phyloP scores from a whole-genome alignment of 805 yeast genomes.

The Candida incommunis region DNA sequence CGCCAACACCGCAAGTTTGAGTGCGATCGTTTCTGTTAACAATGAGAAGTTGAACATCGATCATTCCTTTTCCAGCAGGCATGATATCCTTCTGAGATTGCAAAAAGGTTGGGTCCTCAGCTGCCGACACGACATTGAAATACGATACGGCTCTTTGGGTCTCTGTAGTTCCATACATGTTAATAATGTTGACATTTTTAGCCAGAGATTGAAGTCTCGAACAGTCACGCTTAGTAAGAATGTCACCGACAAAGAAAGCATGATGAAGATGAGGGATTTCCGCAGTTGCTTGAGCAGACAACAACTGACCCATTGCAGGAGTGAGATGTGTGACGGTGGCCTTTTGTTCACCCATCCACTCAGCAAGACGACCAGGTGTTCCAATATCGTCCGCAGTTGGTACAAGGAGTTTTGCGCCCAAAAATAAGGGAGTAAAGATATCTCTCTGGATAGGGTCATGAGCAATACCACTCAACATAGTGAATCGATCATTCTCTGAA shows the following conservation, averaged over 20 bases:
- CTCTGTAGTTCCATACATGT: conserved; percentile 99
- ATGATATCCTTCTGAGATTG: conserved; percentile 82
- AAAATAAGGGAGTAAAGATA: conserved; percentile 92
- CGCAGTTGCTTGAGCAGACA: conserved; percentile 89
- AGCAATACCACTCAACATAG: conserved; percentile 97
- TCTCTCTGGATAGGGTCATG: conserved; percentile 99
- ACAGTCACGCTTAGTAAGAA: conserved; percentile 94
- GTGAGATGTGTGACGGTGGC: conserved; percentile 97
- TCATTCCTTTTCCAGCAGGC: conserved; percentile 99
- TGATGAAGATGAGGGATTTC: conserved; percentile 78
- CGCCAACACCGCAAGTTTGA: conserved; percentile 96
- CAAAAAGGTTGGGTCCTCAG: conserved; percentile 56
- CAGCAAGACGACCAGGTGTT: conserved; percentile 93
- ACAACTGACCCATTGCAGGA: conserved; percentile 97
- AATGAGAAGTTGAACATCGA: conserved; percentile 83
- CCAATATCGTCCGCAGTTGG: conserved; percentile 98
- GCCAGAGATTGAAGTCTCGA: conserved; percentile 84
- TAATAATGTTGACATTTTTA: conserved; percentile 75
- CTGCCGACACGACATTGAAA: conserved; percentile 70
- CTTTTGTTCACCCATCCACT: conserved; percentile 86
- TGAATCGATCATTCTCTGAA: conserved; percentile 69
- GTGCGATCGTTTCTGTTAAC: conserved; percentile 82
- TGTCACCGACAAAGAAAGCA: conserved; percentile 97
- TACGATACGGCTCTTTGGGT: conserved; percentile 97
- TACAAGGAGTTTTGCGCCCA: conserved; percentile 85